Base-by-base conservation (phyloP, 257 asterid genomes). In the Capsicum chinense region DNA sequence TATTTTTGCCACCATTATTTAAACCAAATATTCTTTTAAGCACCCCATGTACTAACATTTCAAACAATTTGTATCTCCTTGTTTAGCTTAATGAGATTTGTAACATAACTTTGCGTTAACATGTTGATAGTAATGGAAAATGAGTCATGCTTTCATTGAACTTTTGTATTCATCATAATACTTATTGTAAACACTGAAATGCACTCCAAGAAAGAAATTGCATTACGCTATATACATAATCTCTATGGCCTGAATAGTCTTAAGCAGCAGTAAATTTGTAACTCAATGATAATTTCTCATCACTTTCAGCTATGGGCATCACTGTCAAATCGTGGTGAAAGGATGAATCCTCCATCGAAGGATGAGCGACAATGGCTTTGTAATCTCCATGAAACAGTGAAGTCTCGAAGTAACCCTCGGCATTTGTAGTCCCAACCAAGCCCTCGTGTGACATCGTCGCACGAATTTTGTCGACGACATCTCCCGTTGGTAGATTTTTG, bases 381-480 rank as follows among this genome's bases (percentile, higher is more conserved):
- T 93, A 93, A 9, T 90, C 94, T 5, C 95, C 95, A 15, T 90
- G 91, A 37, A 82, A 90, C 10, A 93, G 86, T 0, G 90, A 84
- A 2, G 90, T 58, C 81, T 85, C 86, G 5, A 90, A 87, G 42
- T 79, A 64, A 21, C 97, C 97, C 16, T 86, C 21, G 0, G 86
- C 33, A 83, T 89, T 86, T 0, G 95, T 88, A 3, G 69, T 74
- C 3, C 89, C 91, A 0, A 6, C 6, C 2, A 87, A 83, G 13
- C 85, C 87, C 3, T 37, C 83, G 14, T 60, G 86, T 37, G 56
- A 58, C 80, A 82, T 70, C n/a, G 81, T 56, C 0, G 1, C 1
- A 5, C 78, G 56, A 14, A 88, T 69, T 54, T 50, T 88, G 79
- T 93, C 97, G 0, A 93, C 93, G 6, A 89, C 93, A 50, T 90